Percentiles rank a stretch among this genome's conserved stretches.
These are phyloP conservation scores for Lepidium sativum DNA, from an alignment of 345 rosid species.

Conservation along the genomic window DNA sequence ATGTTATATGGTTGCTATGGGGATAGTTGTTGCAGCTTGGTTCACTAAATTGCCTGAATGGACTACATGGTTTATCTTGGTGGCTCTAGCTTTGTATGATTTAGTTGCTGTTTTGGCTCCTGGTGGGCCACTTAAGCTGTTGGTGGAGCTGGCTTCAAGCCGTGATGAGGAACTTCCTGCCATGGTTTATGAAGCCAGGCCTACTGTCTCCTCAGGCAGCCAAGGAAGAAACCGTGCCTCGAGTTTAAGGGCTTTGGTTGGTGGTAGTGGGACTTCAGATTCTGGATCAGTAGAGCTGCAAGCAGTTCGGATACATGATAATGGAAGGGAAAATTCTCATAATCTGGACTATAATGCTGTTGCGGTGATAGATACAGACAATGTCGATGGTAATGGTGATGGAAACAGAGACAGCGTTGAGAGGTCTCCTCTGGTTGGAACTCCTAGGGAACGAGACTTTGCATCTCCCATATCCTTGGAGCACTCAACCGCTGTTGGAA, in stretches of 20 bases:
- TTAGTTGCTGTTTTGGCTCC: constrained; percentile 91
- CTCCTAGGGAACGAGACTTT: constrained; percentile 32
- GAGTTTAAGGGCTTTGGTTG: constrained; percentile 52
- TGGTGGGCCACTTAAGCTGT: constrained; percentile 89
- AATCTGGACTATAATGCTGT: constrained; percentile 27
- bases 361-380: constrained; percentile 22
- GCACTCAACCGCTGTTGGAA: constrained; percentile 38
- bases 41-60: constrained; percentile 91
- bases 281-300: constrained; percentile 78
- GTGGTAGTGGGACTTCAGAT: constrained; percentile 43
- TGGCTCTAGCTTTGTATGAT: constrained; percentile 89
- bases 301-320: constrained; percentile 33
- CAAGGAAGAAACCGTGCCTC: constrained; percentile 33
- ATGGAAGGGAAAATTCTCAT: constrained; percentile 24
- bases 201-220: constrained; percentile 46
- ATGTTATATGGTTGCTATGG: constrained; percentile 80
- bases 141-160: constrained; percentile 83
- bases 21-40: constrained; percentile 89
- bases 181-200: constrained; percentile 87
- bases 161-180: constrained; percentile 97
- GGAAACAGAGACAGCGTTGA: constrained; percentile 37
- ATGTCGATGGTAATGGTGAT: constrained; percentile 25
- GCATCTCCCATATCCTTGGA: constrained; percentile 44
- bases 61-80: constrained; percentile 88
- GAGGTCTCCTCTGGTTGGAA: constrained; percentile 41